Percentiles rank a stretch among this genome's conserved stretches.
Conservation (phyloP, 139 green algal genomes). For the Pedinophyceae sp. region DNA sequence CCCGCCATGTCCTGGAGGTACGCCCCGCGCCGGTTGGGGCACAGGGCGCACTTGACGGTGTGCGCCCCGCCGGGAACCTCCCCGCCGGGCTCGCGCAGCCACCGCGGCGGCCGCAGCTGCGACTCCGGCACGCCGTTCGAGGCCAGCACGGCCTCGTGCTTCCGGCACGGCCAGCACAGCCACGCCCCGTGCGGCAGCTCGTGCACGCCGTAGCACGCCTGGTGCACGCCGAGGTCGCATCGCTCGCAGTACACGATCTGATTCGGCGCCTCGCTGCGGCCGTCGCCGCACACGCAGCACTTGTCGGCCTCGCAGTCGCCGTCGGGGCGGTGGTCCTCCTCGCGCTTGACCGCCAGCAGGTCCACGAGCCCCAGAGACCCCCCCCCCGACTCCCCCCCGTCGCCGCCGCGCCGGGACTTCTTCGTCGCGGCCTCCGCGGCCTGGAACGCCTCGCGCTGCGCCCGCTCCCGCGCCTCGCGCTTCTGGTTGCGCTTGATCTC, state of each 20-base stretch:
- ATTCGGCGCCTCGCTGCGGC: slow-evolving; percentile 48
- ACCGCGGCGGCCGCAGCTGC: slow-evolving; percentile 50
- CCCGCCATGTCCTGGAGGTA: slow-evolving; percentile 26
- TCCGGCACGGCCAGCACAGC: slow-evolving; percentile 75
- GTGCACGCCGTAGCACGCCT: slow-evolving; percentile 62
- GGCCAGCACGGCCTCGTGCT: slow-evolving; percentile 39
- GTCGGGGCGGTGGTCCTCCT: background rate
- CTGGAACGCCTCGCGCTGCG: slow-evolving; percentile 32
- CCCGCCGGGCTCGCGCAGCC: slow-evolving; percentile 14
- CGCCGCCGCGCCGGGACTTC: slow-evolving; percentile 12
- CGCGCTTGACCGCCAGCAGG: slow-evolving; percentile 7
- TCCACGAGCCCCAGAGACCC: background rate
- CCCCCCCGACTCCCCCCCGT: background rate
- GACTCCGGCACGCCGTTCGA: slow-evolving; percentile 25
- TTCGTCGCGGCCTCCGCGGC: slow-evolving; percentile 16
- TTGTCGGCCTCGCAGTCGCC: slow-evolving; percentile 47
- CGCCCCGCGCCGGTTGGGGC: slow-evolving; percentile 61
- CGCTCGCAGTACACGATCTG: slow-evolving; percentile 83
- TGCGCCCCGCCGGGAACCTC: slow-evolving; percentile 40
- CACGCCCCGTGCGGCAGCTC: slow-evolving; percentile 55
- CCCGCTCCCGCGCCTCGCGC: slow-evolving; percentile 40
- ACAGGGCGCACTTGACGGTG: slow-evolving; percentile 44
- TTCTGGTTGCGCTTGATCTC: slow-evolving; percentile 47
- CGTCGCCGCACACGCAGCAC: slow-evolving; percentile 72
- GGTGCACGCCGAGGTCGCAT: slow-evolving; percentile 81